Base-by-base conservation (phyloP, 2,329 filamentous ascomycete species). In the Cyphellophora attinorum region DNA sequence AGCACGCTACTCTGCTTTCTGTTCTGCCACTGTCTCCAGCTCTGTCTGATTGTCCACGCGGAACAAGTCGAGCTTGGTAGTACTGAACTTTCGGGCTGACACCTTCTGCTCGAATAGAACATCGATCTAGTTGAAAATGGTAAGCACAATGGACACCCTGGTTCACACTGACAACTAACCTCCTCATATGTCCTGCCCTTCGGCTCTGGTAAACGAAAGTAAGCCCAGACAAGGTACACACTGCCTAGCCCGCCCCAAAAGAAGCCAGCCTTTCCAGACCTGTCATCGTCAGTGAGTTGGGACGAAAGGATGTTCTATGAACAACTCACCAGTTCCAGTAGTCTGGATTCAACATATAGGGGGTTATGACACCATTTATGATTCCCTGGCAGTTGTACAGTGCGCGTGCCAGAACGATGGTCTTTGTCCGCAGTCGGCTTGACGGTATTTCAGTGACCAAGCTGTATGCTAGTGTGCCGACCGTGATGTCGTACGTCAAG, bases 371-470 rank as follows among this genome's bases (percentile, higher is more conserved):
- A 46, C 41, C 13, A 54, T 37, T 3, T 51, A 52, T 37, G 5
- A 57, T 51, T 34, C 37, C 33, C 3, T 19, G 10, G 12, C 69
- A 52, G 41, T 74, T 71, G 46, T 21, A 62, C 70, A 39, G 59
- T 61, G 13, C 62, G 8, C 70, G 59, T 1, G 68, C 65, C 31
- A 75, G 54, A 3, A 71, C 69, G 15, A 73, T 67, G 0, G 68
- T 71, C 56, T 74, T 72, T 18, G 64, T 60, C 40, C 69, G 67
- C 23, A 75, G 61, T 8, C 70, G 60, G 3, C 67, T 70, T 2
- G 69, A 71, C 0, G 68, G 67, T 4, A 73, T 56, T 46, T 74
- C 71, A 0, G 70, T 62, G 19, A 73, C 60, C 12, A 74, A 51
- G 1, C 62, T 64, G 47, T 72, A 74, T 12, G 64, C 69, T 3